phyloP scores from a whole-genome alignment of 1,284 basidiomycete genomes.

The Ceratobasidium sp. region DNA sequence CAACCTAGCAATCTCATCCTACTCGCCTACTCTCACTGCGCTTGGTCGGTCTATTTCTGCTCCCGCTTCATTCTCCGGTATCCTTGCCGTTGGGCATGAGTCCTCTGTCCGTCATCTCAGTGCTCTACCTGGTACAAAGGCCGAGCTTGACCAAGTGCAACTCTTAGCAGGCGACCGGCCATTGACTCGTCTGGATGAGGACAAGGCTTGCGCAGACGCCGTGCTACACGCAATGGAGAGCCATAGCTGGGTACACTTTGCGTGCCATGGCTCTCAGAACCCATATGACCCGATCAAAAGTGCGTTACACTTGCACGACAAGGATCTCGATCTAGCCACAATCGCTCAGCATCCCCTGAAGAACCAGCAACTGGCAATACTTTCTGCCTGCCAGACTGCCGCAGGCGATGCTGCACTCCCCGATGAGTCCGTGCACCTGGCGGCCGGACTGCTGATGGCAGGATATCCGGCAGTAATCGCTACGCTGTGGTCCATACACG shows the following conservation, averaged over 20 bases:
- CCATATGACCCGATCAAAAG: neutral
- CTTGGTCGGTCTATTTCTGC: no score
- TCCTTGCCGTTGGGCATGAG: no score
- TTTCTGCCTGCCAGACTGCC: conserved; percentile 3
- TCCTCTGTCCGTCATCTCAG: no score
- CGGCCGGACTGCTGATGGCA: neutral
- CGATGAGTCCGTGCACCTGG: conserved; percentile 7
- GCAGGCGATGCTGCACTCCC: neutral
- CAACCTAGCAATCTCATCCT: no score
- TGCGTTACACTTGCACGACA: neutral
- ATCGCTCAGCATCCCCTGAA: neutral
- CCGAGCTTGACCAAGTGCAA: no score
- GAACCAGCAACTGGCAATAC: neutral
- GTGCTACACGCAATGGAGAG: no score
- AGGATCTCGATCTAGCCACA: neutral
- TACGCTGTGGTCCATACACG: neutral
- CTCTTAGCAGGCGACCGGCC: no score
- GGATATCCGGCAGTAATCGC: neutral
- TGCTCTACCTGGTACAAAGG: no score
- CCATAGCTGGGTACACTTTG: conserved; percentile 24
- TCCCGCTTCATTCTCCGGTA: no score
- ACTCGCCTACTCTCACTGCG: no score
- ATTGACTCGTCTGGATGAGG: no score
- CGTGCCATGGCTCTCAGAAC: neutral
- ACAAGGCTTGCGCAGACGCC: no score